Evolutionary conservation across 805 yeast genomes (phyloP).

Genomic region (Grigorovia humatica): DNA sequence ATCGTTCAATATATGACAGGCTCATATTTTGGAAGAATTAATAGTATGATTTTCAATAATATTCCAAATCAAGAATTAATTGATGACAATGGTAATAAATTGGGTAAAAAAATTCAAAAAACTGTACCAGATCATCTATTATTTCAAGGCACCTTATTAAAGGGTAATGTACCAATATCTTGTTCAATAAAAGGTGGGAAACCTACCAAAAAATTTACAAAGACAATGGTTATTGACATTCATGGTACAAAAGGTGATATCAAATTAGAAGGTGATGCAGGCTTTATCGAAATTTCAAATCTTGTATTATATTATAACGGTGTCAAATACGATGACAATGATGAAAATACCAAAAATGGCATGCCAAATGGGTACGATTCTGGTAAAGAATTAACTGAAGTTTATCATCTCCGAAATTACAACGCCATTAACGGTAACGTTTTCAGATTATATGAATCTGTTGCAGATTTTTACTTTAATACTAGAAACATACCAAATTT

Average conservation of each 20-base stretch:
- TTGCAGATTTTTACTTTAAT: constrained; percentile 24
- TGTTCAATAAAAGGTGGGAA: constrained; percentile 27
- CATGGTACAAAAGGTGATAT: constrained; percentile 28
- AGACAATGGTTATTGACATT: constrained; percentile 25
- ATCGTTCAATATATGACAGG: constrained; percentile 23
- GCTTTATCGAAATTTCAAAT: constrained; percentile 27
- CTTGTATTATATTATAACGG: constrained; percentile 25
- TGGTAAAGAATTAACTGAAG: constrained; percentile 23
- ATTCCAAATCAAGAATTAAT: constrained; percentile 21
- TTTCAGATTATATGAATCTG: constrained; percentile 23
- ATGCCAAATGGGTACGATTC: constrained; percentile 10
- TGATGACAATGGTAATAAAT: constrained; percentile 18
- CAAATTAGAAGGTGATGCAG: constrained; percentile 27
- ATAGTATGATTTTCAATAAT: constrained; percentile 23
- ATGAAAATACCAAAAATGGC: not conserved
- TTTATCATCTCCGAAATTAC: constrained; percentile 25
- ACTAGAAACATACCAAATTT: constrained; percentile 15
- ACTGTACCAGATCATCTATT: constrained; percentile 25
- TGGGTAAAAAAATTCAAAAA: constrained; percentile 15
- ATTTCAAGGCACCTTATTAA: constrained; percentile 21
- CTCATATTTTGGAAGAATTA: constrained; percentile 21
- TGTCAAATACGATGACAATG: constrained; percentile 11
- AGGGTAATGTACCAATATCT: constrained; percentile 24
- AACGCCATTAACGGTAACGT: constrained; percentile 25
- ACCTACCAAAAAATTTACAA: constrained; percentile 26